Base-by-base conservation (phyloP, 495 filamentous ascomycete genomes). In the Xylaria telfairii region DNA sequence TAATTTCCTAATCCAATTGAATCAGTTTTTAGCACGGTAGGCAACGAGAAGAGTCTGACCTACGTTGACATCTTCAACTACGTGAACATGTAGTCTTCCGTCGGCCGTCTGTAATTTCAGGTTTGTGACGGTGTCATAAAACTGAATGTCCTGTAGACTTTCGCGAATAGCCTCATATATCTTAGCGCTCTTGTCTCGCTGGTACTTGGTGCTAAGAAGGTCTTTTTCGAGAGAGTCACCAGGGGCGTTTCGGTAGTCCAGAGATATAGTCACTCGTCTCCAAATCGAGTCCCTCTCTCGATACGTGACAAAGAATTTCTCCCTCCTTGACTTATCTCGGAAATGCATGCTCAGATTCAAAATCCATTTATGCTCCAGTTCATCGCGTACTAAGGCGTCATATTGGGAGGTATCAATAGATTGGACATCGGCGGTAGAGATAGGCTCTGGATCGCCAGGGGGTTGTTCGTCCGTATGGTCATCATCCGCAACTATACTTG, bases 281-380 rank as follows among this genome's bases (percentile, higher is more conserved):
- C 96, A 97, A 69, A 88, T 86, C 62, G 89, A 92, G 42, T 88
- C 88, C 46, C 82, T 76, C 76, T 96, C 91, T 60, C 94, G 92
- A 79, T 93, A 98, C 12, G 96, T 98, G 67, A 99, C 91, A 81
- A 99, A 99, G 84, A 99, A 98, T 80, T 99, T 98, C 81, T 98
- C 96, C 47, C 96, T 89, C 65, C 92, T 93, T 13, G 96, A 97
- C 72, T 92, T 91, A 81, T 99, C 96, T 62, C 95, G 91, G 78
- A 98, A 98, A 82, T 97, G 94, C 96, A 99, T 98, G 81, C 94
- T 97, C 67, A 99, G 86, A 75, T 99, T 99, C 71, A 99, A 85
- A 68, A 98, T 98, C 96, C 96, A 99, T 78, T 89, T 90, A 68
- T 86, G 86, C 73, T 98, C 94, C 72, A 97, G 84, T 81, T 98